Evolutionary conservation across 1,284 basidiomycete species (phyloP).

Genomic region (Trametes versicolor): DNA sequence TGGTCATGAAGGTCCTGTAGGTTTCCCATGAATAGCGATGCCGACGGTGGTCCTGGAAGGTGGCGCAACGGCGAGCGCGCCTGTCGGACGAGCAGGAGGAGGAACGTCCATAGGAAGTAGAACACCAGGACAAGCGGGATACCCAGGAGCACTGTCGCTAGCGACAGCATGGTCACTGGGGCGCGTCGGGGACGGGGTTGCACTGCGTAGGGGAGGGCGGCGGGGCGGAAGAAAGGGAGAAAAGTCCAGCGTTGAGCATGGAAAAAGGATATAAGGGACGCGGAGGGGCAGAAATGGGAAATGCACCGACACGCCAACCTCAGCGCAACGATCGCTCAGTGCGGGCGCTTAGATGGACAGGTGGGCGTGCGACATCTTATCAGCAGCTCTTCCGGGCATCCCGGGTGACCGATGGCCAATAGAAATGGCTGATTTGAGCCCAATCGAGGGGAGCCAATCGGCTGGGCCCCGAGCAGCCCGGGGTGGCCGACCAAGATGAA

Average conservation of each 20-base stretch:
- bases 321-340: constrained; percentile 13
- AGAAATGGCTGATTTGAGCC: not conserved
- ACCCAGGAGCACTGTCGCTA: constrained; percentile 13
- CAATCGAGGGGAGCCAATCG: constrained; percentile 21
- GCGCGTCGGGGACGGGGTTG: constrained; percentile 11
- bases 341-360: constrained; percentile 12
- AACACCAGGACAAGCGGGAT: constrained; percentile 24
- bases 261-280: constrained; percentile 31
- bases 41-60: constrained; percentile 50
- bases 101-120: constrained; percentile 47
- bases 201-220: constrained; percentile 19
- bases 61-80: constrained; percentile 49
- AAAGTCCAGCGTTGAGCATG: constrained; percentile 19
- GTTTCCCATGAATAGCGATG: constrained; percentile 64
- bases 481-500: constrained; percentile 8
- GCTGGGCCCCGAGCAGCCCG: constrained; percentile 26
- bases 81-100: constrained; percentile 47
- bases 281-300: constrained; percentile 16
- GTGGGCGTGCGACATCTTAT: constrained; percentile 23
- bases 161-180: constrained; percentile 17
- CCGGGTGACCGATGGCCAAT: constrained; percentile 25
- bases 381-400: constrained; percentile 22
- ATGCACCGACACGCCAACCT: constrained; percentile 16
- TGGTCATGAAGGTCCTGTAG: constrained; percentile 64
- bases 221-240: constrained; percentile 6